Conservation (phyloP, 495 filamentous ascomycete genomes). For the Talaromyces thailandensis region DNA sequence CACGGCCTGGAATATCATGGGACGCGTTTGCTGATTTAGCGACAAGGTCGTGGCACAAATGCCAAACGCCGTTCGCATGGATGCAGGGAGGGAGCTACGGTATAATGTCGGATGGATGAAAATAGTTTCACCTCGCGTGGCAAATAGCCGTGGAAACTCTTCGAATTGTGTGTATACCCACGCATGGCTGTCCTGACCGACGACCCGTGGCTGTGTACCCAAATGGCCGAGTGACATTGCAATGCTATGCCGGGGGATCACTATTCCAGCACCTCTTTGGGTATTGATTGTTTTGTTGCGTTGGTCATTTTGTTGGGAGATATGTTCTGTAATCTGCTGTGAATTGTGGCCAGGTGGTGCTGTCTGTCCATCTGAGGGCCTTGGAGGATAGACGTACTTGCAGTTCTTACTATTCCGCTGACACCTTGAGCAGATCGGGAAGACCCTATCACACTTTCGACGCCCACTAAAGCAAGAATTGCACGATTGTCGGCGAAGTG, state of each 20-base stretch:
- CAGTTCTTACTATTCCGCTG: background rate
- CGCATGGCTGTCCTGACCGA: background rate
- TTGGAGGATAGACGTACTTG: background rate
- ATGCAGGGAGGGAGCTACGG: background rate
- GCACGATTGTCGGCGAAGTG: background rate
- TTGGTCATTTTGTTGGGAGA: background rate
- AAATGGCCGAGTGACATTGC: background rate
- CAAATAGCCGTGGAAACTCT: background rate
- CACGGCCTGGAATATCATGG: background rate
- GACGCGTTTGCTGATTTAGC: background rate
- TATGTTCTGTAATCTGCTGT: background rate
- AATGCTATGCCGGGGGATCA: background rate
- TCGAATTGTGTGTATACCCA: background rate
- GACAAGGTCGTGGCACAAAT: background rate
- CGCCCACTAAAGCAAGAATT: background rate
- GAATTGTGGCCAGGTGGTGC: background rate
- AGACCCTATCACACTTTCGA: background rate
- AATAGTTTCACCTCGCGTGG: background rate
- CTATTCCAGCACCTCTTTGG: background rate
- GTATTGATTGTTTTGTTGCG: background rate
- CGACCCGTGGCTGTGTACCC: background rate
- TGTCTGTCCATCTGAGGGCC: background rate
- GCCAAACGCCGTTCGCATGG: background rate
- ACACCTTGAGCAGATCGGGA: conserved; percentile 1
- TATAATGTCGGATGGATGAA: background rate